Percentiles rank a stretch among this genome's conserved stretches.
Evolutionary conservation across 129 eudicot genomes (phyloP).

Genomic region (Saussurea involucrata): DNA sequence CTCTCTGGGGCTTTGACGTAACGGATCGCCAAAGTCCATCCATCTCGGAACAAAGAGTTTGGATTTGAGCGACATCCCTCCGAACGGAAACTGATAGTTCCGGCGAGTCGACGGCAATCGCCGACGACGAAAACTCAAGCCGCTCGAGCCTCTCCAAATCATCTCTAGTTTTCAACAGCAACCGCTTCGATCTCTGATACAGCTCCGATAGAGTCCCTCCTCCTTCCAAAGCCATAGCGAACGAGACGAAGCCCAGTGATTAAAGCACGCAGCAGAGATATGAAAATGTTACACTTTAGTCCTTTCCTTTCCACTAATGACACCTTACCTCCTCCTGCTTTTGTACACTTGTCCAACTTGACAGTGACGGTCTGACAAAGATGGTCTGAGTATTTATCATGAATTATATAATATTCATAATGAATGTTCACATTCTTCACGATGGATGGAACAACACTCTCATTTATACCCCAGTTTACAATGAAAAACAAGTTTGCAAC

Average conservation of each 20-base stretch:
- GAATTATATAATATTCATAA: no score
- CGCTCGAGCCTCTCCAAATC: conserved; percentile 84
- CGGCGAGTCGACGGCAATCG: conserved; percentile 34
- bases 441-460: no score
- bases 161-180: conserved; percentile 63
- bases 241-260: conserved; percentile 9
- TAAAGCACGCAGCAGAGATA: neutral
- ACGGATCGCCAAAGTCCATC: conserved; percentile 87
- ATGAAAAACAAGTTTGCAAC: no score
- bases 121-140: conserved; percentile 46
- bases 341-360: neutral
- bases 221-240: conserved; percentile 41
- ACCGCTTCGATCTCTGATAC: conserved; percentile 62
- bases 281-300: neutral
- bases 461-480: no score
- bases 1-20: conserved; percentile 79
- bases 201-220: conserved; percentile 73
- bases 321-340: neutral
- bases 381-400: no score
- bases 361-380: no score
- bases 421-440: no score
- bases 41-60: conserved; percentile 75
- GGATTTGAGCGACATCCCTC: conserved; percentile 66
- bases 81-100: conserved; percentile 48
- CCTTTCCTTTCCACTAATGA: neutral